phyloP scores from a whole-genome alignment of 352 stramenopile species.

The Phytophthora meadii region DNA sequence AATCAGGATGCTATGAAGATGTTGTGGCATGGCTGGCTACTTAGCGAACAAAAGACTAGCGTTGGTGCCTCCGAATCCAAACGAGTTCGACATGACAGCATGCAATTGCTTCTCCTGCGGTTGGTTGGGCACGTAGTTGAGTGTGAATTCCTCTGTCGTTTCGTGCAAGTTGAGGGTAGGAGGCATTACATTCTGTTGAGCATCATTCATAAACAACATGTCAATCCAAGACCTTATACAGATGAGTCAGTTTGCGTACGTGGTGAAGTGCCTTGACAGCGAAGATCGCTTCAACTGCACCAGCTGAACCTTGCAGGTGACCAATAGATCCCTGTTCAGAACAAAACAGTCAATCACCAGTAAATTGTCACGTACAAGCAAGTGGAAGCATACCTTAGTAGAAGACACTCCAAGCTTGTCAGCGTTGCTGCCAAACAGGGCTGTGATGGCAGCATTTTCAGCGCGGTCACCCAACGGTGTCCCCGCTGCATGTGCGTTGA shows the following conservation, averaged over 20 bases:
- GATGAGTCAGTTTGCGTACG: conserved; percentile 32
- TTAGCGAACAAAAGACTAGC: conserved; percentile 75
- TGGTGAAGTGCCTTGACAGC: conserved; percentile 91
- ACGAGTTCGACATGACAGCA: conserved; percentile 94
- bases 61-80: conserved; percentile 98
- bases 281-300: conserved; percentile 95
- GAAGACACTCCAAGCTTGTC: conserved; percentile 67
- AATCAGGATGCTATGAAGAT: too few species aligned
- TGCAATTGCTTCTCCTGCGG: conserved; percentile 70
- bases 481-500: conserved; percentile 98
- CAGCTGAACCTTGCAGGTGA: conserved; percentile 95
- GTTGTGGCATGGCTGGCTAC: conserved; percentile 13
- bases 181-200: conserved; percentile 78
- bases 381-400: conserved; percentile 55
- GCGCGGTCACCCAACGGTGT: conserved; percentile 96
- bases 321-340: conserved; percentile 77
- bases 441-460: conserved; percentile 91
- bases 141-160: conserved; percentile 68
- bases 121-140: conserved; percentile 76
- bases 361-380: background rate
- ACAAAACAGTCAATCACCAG: too few species aligned
- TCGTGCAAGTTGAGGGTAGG: conserved; percentile 94
- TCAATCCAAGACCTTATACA: background rate
- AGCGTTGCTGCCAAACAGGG: conserved; percentile 68
- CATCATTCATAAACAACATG: background rate